Conservation (phyloP, 2,329 filamentous ascomycete genomes). For the Dichotomopilus funicola region DNA sequence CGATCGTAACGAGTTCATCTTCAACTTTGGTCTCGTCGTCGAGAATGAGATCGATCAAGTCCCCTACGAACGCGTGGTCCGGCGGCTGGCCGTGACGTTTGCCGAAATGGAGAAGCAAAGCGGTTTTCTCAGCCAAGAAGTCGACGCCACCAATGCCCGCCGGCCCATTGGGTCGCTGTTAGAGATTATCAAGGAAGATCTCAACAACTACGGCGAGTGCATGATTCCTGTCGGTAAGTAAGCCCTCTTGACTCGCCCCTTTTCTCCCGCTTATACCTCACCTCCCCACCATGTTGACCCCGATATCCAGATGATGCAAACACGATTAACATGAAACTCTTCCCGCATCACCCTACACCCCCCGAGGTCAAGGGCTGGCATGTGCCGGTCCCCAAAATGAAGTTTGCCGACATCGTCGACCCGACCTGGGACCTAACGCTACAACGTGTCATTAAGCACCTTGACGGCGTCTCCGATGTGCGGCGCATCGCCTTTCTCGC, state of each 20-base stretch:
- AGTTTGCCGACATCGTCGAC: conserved; percentile 56
- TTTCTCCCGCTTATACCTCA: not conserved
- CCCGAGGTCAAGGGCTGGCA: conserved; percentile 79
- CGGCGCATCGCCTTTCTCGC: conserved; percentile 78
- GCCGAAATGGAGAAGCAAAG: conserved; percentile 88
- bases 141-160: conserved; percentile 38
- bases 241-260: not conserved
- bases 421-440: conserved; percentile 71
- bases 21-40: conserved; percentile 76
- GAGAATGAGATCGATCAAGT: conserved; percentile 56
- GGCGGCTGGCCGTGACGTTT: conserved; percentile 78
- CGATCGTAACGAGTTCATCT: conserved; percentile 92
- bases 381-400: conserved; percentile 72
- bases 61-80: conserved; percentile 77
- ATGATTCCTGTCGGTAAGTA: conserved; percentile 88
- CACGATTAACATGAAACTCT: conserved; percentile 93
- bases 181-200: conserved; percentile 72
- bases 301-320: conserved; percentile 70
- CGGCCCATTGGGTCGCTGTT: conserved; percentile 76
- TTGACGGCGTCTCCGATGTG: conserved; percentile 88
- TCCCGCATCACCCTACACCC: conserved; percentile 72
- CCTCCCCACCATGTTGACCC: conserved; percentile 12
- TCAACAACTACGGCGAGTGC: conserved; percentile 96
- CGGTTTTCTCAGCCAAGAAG: conserved; percentile 66
- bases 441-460: conserved; percentile 71